Evolutionary conservation across 2,329 filamentous ascomycete species (phyloP).

Genomic region (Graphilbum sp.): DNA sequence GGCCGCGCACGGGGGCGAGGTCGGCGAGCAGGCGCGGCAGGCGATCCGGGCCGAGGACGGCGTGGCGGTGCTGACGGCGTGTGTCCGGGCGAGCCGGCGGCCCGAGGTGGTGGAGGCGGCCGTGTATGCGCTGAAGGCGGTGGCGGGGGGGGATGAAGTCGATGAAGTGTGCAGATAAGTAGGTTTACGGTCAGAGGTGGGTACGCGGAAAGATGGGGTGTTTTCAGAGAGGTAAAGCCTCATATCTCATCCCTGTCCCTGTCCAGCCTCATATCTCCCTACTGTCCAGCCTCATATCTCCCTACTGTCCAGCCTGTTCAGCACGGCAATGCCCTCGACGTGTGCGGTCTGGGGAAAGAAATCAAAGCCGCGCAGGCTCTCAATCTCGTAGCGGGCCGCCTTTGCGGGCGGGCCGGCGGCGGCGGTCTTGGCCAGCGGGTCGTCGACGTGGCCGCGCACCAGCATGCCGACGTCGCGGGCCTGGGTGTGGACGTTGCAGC

Average conservation of each 20-base stretch:
- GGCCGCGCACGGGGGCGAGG: conserved; percentile 46
- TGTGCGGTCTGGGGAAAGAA: conserved; percentile 85
- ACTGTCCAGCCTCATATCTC: too few species aligned
- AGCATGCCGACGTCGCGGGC: conserved; percentile 81
- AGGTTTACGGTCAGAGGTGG: too few species aligned
- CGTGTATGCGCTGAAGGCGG: conserved; percentile 54
- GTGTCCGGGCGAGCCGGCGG: conserved; percentile 51
- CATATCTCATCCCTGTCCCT: too few species aligned
- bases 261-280: too few species aligned
- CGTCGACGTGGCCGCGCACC: conserved; percentile 46
- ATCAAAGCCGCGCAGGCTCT: conserved; percentile 84
- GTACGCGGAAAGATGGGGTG: too few species aligned
- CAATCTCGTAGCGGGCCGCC: conserved; percentile 57
- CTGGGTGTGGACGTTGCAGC: conserved; percentile 96
- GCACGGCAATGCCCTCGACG: conserved; percentile 50
- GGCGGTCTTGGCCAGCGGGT: too few species aligned
- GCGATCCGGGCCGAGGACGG: conserved; percentile 47
- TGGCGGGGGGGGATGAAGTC: conserved; percentile 20
- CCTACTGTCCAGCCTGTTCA: conserved; percentile 46
- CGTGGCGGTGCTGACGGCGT: conserved; percentile 50
- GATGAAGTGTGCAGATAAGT: too few species aligned
- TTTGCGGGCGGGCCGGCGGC: conserved; percentile 11
- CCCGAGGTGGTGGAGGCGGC: conserved; percentile 55
- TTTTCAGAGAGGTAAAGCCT: too few species aligned
- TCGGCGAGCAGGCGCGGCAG: conserved; percentile 42